phyloP scores from a whole-genome alignment of 129 eudicot species.

The Centrapalus pauciflorus region DNA sequence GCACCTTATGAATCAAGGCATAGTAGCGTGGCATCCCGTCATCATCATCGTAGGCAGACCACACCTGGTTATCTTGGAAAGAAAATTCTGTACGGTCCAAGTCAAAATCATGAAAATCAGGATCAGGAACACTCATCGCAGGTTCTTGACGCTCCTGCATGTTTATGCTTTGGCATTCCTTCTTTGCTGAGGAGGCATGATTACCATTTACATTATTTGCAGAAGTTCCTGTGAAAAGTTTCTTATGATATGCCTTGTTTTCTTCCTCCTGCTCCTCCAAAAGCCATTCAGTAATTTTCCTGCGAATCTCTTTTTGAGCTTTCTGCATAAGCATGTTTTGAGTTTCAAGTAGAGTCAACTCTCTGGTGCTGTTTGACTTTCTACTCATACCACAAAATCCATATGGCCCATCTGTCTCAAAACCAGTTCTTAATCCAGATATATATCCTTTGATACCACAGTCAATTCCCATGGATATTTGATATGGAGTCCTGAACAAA shows the following conservation, averaged over 20 bases:
- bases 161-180: conserved; percentile 4
- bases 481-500: conserved; percentile 21
- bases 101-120: conserved; percentile 89
- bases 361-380: conserved; percentile 36
- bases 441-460: background rate
- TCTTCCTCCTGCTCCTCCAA: conserved; percentile 15
- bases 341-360: conserved; percentile 38
- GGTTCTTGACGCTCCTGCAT: conserved; percentile 15
- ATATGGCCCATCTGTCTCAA: conserved; percentile 11
- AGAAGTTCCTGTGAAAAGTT: conserved; percentile 7
- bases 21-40: conserved; percentile 94
- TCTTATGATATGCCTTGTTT: conserved; percentile 4
- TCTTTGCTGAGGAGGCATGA: conserved; percentile 6
- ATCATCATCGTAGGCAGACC: conserved; percentile 79
- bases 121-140: conserved; percentile 76
- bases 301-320: conserved; percentile 39
- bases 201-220: conserved; percentile 22
- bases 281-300: conserved; percentile 39
- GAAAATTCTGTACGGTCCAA: conserved; percentile 54
- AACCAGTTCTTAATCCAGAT: conserved; percentile 29
- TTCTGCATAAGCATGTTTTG: conserved; percentile 46
- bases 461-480: conserved; percentile 25
- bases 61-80: conserved; percentile 63
- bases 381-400: conserved; percentile 18
- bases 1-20: conserved; percentile 60